These are phyloP conservation scores for Aspergillus heteromorphus DNA, from an alignment of 495 filamentous ascomycete species.

Conservation along the genomic window DNA sequence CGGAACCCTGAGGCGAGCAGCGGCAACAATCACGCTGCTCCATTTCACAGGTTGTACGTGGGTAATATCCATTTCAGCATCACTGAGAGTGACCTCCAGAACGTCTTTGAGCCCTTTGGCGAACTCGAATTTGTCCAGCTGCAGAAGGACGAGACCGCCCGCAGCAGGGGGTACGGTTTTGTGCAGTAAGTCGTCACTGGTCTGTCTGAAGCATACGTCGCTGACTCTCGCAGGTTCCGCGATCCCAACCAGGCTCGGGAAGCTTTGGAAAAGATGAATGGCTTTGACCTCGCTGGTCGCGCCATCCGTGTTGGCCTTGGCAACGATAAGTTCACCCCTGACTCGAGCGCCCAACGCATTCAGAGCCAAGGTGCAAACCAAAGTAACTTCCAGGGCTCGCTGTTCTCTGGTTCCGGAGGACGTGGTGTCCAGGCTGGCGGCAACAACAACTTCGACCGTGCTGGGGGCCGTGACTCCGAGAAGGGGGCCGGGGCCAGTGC, in stretches of 20 bases:
- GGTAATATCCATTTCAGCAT: slow-evolving; percentile 99
- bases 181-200: slow-evolving; percentile 73
- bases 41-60: slow-evolving; percentile 98
- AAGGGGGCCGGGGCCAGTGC: slow-evolving; percentile 90
- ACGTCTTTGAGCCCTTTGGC: slow-evolving; percentile 96
- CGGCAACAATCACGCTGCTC: slow-evolving; percentile 66
- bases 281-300: slow-evolving; percentile 95
- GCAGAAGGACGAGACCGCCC: slow-evolving; percentile 87
- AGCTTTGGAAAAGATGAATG: slow-evolving; percentile 98
- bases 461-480: slow-evolving; percentile 83
- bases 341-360: slow-evolving; percentile 91
- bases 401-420: slow-evolving; percentile 87
- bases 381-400: slow-evolving; percentile 84
- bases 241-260: slow-evolving; percentile 88
- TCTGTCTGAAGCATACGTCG: slow-evolving; percentile 6
- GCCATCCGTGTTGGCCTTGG: slow-evolving; percentile 98
- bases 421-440: slow-evolving; percentile 81
- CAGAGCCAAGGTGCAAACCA: slow-evolving; percentile 66
- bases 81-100: slow-evolving; percentile 91
- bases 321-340: slow-evolving; percentile 99
- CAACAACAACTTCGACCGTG: slow-evolving; percentile 81
- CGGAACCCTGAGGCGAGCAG: slow-evolving; percentile 70
- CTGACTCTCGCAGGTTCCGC: slow-evolving; percentile 61
- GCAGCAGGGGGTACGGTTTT: slow-evolving; percentile 95
- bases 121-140: slow-evolving; percentile 96